Percentiles rank a stretch among this genome's conserved stretches.
Conservation (phyloP, 768 basidiomycete genomes). For the Nidula microcarpa region DNA sequence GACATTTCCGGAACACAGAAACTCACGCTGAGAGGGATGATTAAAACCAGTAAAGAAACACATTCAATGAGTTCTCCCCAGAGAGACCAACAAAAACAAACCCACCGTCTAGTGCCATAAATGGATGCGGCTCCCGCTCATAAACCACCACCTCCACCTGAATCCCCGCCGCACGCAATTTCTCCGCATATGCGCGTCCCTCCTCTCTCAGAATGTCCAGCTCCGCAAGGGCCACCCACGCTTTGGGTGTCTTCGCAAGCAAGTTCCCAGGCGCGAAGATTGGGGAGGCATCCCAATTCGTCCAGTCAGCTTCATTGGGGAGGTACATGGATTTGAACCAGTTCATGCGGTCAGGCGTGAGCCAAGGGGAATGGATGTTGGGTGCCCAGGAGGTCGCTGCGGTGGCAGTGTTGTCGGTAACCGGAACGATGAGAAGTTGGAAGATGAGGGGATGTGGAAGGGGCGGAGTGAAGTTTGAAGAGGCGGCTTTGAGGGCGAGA, state of each 20-base stretch:
- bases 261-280: slow-evolving; percentile 60
- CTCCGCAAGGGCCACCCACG: slow-evolving; percentile 65
- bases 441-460: slow-evolving; percentile 45
- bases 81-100: slow-evolving; percentile 2
- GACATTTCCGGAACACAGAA: no score
- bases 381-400: slow-evolving; percentile 47
- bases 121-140: slow-evolving; percentile 64
- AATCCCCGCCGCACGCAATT: slow-evolving; percentile 48
- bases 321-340: slow-evolving; percentile 75
- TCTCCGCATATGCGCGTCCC: slow-evolving; percentile 60
- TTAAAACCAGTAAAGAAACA: no score
- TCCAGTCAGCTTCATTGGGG: slow-evolving; percentile 55
- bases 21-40: no score
- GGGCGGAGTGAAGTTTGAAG: slow-evolving; percentile 31
- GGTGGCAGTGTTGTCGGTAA: slow-evolving; percentile 67
- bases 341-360: slow-evolving; percentile 60
- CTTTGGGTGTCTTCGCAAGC: slow-evolving; percentile 45
- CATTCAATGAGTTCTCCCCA: background rate
- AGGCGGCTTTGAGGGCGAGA: slow-evolving; percentile 57
- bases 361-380: slow-evolving; percentile 56
- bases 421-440: slow-evolving; percentile 69
- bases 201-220: slow-evolving; percentile 67
- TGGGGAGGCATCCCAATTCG: slow-evolving; percentile 69
- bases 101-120: slow-evolving; percentile 75
- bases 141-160: slow-evolving; percentile 54